Evolutionary conservation across 768 basidiomycete species (phyloP).

Genomic region (Auricularia cornea): DNA sequence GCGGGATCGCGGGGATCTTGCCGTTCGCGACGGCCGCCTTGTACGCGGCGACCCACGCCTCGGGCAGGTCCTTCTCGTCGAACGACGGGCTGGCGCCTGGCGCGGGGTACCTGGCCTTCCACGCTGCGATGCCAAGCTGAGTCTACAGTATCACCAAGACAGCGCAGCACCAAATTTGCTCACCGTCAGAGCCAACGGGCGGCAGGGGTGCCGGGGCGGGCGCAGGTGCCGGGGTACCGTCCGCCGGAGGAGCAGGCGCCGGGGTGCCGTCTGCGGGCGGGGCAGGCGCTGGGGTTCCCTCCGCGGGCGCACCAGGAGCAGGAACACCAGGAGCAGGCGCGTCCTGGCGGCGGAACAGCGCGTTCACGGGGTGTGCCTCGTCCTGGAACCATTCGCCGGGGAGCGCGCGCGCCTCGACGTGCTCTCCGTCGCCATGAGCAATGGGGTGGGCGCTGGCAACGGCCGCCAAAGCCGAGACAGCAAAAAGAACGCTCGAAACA

Average conservation of each 20-base stretch:
- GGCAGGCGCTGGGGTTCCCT: no score
- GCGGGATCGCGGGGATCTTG: conserved; percentile 62
- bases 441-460: conserved; percentile 11
- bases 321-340: conserved; percentile 33
- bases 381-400: conserved; percentile 52
- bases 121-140: conserved; percentile 40
- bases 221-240: conserved; percentile 27
- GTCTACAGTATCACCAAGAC: not conserved
- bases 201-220: not conserved
- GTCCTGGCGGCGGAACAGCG: conserved; percentile 50
- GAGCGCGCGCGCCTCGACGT: conserved; percentile 14
- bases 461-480: not conserved
- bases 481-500: not conserved
- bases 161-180: not conserved
- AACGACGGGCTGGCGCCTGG: conserved; percentile 13
- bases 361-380: conserved; percentile 48
- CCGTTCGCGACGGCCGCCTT: conserved; percentile 56
- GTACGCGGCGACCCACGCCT: conserved; percentile 65
- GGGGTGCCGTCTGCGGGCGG: no score
- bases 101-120: conserved; percentile 54
- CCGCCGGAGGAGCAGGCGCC: no score
- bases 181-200: not conserved
- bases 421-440: conserved; percentile 14
- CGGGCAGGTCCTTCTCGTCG: conserved; percentile 45
- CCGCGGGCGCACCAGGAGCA: conserved; percentile 33